These are phyloP conservation scores for Candida buenavistaensis DNA, from an alignment of 1,139 yeast species.

Conservation along the genomic window DNA sequence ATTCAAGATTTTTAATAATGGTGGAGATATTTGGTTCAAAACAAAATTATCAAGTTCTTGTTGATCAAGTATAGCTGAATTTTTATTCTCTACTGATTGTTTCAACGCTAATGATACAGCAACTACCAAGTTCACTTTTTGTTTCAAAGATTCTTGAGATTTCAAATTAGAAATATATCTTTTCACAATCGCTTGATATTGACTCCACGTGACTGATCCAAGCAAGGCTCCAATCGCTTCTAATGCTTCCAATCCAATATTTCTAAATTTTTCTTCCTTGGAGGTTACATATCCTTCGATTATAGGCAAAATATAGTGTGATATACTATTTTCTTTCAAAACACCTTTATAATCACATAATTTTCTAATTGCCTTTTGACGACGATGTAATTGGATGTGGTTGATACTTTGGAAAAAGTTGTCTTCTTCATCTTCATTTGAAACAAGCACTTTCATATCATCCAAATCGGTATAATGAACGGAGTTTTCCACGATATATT, in stretches of 20 bases:
- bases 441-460: constrained; percentile 65
- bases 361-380: constrained; percentile 78
- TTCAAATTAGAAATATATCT: constrained; percentile 64
- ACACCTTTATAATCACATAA: constrained; percentile 41
- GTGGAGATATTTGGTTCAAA: constrained; percentile 59
- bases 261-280: constrained; percentile 63
- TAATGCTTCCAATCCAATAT: constrained; percentile 73
- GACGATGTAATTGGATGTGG: constrained; percentile 84
- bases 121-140: constrained; percentile 62
- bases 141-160: constrained; percentile 54
- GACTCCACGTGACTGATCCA: constrained; percentile 70
- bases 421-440: constrained; percentile 72
- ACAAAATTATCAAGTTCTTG: constrained; percentile 55
- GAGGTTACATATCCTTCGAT: constrained; percentile 74
- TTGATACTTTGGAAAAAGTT: constrained; percentile 78
- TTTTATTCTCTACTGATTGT: constrained; percentile 21
- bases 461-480: constrained; percentile 53
- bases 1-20: constrained; percentile 57
- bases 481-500: constrained; percentile 57
- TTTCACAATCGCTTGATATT: constrained; percentile 71
- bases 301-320: constrained; percentile 82
- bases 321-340: constrained; percentile 58
- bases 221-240: constrained; percentile 61
- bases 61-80: constrained; percentile 30
- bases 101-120: constrained; percentile 58